Evolutionary conservation across 2,329 filamentous ascomycete genomes (phyloP).

Genomic region (Zarea fungicola): DNA sequence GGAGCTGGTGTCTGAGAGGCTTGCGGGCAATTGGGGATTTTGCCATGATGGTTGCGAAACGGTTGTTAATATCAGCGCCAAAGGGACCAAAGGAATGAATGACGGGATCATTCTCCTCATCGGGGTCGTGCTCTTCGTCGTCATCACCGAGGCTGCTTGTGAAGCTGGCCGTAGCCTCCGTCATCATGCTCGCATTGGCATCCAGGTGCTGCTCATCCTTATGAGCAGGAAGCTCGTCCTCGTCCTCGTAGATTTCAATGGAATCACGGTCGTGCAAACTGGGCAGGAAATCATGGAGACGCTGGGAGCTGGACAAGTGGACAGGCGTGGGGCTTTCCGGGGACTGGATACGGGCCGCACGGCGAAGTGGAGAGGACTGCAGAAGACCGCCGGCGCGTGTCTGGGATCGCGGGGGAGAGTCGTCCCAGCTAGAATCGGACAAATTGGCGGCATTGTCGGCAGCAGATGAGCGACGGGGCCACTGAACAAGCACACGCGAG

Average conservation of each 20-base stretch:
- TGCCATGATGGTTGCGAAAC: conserved; percentile 72
- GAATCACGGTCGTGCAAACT: conserved; percentile 31
- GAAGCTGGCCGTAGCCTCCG: conserved; percentile 48
- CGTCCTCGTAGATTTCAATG: conserved; percentile 71
- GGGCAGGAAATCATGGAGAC: conserved; percentile 41
- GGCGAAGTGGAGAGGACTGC: conserved; percentile 56
- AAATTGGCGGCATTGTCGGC: conserved; percentile 42
- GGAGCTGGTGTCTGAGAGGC: conserved; percentile 15
- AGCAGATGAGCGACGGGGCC: conserved; percentile 58
- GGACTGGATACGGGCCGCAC: conserved; percentile 57
- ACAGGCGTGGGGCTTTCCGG: conserved; percentile 64
- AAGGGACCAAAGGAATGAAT: conserved; percentile 90
- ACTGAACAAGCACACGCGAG: conserved; percentile 80
- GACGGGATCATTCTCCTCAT: conserved; percentile 92
- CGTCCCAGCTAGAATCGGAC: conserved; percentile 69
- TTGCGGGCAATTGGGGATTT: conserved; percentile 52
- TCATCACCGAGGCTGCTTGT: conserved; percentile 45
- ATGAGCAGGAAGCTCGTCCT: conserved; percentile 37
- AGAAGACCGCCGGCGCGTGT: conserved; percentile 36
- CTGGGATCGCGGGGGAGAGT: conserved; percentile 43
- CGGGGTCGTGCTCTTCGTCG: conserved; percentile 69
- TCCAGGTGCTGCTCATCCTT: conserved; percentile 24
- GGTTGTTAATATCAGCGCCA: conserved; percentile 76
- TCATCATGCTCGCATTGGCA: conserved; percentile 42
- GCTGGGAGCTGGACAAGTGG: conserved; percentile 37